These are phyloP conservation scores for Phytophthora colocasiae DNA, from an alignment of 352 stramenopile species.

Conservation along the genomic window DNA sequence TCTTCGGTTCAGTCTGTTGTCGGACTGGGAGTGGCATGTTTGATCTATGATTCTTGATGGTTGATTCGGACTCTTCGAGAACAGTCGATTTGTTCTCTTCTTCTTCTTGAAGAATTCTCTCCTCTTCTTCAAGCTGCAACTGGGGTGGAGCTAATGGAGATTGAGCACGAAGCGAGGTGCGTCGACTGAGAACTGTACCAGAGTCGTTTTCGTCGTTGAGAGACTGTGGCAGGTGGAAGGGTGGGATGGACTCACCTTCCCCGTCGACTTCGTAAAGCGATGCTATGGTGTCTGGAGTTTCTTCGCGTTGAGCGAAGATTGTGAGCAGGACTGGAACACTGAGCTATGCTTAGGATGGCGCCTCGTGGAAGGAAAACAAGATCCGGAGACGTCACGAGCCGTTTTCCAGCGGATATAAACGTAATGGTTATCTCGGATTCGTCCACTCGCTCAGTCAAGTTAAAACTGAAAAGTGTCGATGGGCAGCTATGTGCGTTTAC, in stretches of 20 bases:
- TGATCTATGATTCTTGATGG: background rate
- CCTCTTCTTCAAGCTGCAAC: conserved; percentile 24
- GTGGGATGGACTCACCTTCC: conserved; percentile 18
- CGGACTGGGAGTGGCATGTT: conserved; percentile 15
- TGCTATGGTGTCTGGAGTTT: conserved; percentile 24
- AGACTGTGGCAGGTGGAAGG: conserved; percentile 11
- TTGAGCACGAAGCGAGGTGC: conserved; percentile 20
- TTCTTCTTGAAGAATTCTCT: too few species aligned
- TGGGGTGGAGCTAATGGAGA: background rate
- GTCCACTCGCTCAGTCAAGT: conserved; percentile 10
- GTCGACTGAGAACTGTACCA: background rate
- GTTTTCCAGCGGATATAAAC: conserved; percentile 19
- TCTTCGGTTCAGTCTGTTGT: conserved; percentile 16
- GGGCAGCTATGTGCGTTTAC: too few species aligned
- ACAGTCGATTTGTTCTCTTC: conserved; percentile 14
- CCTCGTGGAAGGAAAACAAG: conserved; percentile 8
- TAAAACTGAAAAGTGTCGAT: background rate
- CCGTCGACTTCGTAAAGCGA: conserved; percentile 21
- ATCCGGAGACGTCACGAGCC: conserved; percentile 15
- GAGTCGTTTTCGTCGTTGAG: conserved; percentile 22
- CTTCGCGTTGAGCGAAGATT: conserved; percentile 15
- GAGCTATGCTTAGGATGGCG: conserved; percentile 10
- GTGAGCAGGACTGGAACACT: background rate
- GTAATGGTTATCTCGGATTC: conserved; percentile 5
- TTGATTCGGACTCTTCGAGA: background rate